Conservation (phyloP, 2,329 filamentous ascomycete species). For the Emergomyces orientalis region DNA sequence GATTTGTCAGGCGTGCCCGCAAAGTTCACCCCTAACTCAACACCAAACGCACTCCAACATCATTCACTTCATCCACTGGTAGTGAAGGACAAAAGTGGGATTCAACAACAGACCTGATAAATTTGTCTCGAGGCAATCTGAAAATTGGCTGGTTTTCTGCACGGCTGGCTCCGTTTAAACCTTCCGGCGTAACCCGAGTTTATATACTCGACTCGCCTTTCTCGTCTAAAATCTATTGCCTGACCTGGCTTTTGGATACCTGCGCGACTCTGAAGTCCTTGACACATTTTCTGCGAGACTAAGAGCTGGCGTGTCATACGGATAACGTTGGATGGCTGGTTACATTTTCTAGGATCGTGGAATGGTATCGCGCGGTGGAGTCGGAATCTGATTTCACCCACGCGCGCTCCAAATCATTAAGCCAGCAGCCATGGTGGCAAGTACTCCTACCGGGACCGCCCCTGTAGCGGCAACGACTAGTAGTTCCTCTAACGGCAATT, state of each 20-base stretch:
- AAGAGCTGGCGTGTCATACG: background rate
- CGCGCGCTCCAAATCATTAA: background rate
- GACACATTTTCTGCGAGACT: background rate
- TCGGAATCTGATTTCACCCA: background rate
- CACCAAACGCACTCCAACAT: background rate
- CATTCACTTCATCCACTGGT: background rate
- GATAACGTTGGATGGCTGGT: background rate
- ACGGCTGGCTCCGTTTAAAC: background rate
- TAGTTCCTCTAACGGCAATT: slow-evolving; percentile 5
- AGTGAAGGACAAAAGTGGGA: no score
- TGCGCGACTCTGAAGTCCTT: background rate
- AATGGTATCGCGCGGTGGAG: slow-evolving; percentile 6
- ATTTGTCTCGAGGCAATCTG: background rate
- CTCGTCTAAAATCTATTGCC: background rate
- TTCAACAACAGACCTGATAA: background rate
- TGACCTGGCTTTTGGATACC: background rate
- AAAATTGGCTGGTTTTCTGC: background rate
- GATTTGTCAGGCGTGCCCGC: background rate
- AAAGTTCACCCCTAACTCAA: background rate
- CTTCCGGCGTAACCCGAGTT: no score
- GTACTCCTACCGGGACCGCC: background rate
- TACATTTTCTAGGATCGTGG: background rate
- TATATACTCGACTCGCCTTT: background rate
- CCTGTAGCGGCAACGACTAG: background rate
- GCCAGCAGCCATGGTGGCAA: background rate